Evolutionary conservation across 2,329 filamentous ascomycete species (phyloP).

Genomic region (Beauveria scarabaeidicola): DNA sequence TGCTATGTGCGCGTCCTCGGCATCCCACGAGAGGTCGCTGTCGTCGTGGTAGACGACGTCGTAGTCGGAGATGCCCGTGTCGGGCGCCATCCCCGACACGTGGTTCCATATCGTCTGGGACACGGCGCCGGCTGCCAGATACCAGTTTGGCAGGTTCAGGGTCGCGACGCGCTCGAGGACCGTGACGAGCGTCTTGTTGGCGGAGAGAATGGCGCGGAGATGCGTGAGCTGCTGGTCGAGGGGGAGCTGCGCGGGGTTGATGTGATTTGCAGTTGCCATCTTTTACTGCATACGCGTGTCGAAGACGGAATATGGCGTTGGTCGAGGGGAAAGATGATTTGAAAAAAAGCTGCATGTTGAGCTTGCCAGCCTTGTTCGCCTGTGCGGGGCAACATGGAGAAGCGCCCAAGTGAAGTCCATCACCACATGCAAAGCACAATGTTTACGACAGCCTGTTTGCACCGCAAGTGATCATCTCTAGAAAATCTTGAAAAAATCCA

Average conservation of each 20-base stretch:
- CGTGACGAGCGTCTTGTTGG: conserved; percentile 21
- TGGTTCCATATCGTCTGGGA: conserved; percentile 32
- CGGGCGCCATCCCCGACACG: conserved; percentile 19
- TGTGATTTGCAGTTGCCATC: background rate
- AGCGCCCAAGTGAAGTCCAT: background rate
- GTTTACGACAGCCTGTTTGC: background rate
- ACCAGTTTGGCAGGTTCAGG: conserved; percentile 26
- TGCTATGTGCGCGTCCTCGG: conserved; percentile 27
- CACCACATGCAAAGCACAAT: background rate
- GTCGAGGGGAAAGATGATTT: background rate
- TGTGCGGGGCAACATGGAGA: background rate
- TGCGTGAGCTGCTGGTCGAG: conserved; percentile 19
- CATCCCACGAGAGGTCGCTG: conserved; percentile 27
- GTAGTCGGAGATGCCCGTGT: conserved; percentile 29
- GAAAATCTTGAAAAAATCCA: too few species aligned
- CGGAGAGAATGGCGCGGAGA: conserved; percentile 18
- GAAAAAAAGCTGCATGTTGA: background rate
- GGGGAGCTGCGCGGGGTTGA: conserved; percentile 19
- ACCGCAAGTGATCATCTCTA: too few species aligned
- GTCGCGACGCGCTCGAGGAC: conserved; percentile 20
- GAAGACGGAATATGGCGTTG: background rate
- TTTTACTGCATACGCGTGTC: background rate
- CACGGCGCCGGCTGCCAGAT: conserved; percentile 26
- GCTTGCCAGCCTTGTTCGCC: background rate
- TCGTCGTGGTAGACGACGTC: conserved; percentile 28